Percentiles rank a stretch among this genome's conserved stretches.
Evolutionary conservation across 2,329 filamentous ascomycete genomes (phyloP).

Genomic region (Epichloe sp.): DNA sequence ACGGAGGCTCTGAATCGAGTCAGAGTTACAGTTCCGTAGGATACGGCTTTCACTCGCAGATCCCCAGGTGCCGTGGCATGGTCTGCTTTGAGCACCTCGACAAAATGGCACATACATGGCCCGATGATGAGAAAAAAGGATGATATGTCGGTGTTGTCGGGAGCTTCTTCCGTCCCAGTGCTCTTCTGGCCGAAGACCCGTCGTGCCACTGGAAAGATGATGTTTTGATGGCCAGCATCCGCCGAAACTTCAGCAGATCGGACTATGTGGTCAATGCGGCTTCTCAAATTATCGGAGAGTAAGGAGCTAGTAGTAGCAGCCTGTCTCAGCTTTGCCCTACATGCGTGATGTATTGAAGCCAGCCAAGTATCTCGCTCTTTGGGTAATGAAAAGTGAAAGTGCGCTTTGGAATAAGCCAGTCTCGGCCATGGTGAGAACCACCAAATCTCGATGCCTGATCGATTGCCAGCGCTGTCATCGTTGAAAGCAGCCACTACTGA

Average conservation of each 20-base stretch:
- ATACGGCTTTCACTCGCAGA: conserved; percentile 34
- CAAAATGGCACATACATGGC: conserved; percentile 37
- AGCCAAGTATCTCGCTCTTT: conserved; percentile 38
- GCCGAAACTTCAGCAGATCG: conserved; percentile 25
- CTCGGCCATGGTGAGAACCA: conserved; percentile 34
- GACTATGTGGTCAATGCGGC: conserved; percentile 33
- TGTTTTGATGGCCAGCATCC: conserved; percentile 16
- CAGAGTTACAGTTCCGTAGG: conserved; percentile 39
- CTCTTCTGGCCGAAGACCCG: conserved; percentile 29
- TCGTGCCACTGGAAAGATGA: conserved; percentile 40
- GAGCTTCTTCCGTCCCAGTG: conserved; percentile 28
- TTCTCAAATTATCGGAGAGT: conserved; percentile 33
- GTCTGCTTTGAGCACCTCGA: conserved; percentile 34
- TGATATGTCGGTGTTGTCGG: conserved; percentile 34
- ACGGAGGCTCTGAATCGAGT: conserved; percentile 38
- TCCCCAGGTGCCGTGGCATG: conserved; percentile 29
- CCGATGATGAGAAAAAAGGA: conserved; percentile 43
- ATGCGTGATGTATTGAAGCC: conserved; percentile 30
- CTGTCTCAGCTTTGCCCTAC: conserved; percentile 24
- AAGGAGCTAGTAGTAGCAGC: conserved; percentile 22
- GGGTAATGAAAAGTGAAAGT: conserved; percentile 35
- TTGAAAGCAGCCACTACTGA: conserved; percentile 39
- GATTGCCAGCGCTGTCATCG: conserved; percentile 34
- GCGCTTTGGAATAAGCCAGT: conserved; percentile 32
- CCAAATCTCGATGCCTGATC: conserved; percentile 43